Percentiles rank a stretch among this genome's conserved stretches.
These are phyloP conservation scores for Ustilago esculenta DNA, from an alignment of 1,284 basidiomycete species.

Conservation along the genomic window DNA sequence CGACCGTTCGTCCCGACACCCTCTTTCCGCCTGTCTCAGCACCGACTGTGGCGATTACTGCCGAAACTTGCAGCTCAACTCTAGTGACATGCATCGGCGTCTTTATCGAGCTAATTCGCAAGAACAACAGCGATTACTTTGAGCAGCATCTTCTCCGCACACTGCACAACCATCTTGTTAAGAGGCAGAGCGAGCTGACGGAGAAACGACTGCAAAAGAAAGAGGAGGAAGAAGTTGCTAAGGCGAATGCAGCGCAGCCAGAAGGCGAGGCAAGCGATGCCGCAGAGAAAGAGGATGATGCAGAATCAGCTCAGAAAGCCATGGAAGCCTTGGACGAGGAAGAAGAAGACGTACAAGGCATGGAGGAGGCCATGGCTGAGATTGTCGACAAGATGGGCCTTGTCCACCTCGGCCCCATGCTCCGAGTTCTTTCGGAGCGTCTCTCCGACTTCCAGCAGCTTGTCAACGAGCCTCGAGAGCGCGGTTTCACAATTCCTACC, in stretches of 20 bases:
- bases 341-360: constrained; percentile 66
- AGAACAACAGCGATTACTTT: constrained; percentile 98
- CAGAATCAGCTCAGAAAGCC: constrained; percentile 72
- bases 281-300: constrained; percentile 23
- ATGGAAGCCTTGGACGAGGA: constrained; percentile 64
- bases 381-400: constrained; percentile 91
- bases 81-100: constrained; percentile 88
- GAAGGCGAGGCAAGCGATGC: constrained; percentile 8
- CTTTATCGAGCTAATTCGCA: constrained; percentile 93
- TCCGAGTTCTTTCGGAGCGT: constrained; percentile 80
- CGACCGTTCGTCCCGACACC: constrained; percentile 54
- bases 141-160: constrained; percentile 99
- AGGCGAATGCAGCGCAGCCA: constrained; percentile 1
- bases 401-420: constrained; percentile 86
- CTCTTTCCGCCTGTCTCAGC: constrained; percentile 54
- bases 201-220: constrained; percentile 48
- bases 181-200: constrained; percentile 77
- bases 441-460: constrained; percentile 79
- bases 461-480: constrained; percentile 77
- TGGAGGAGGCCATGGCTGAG: constrained; percentile 84
- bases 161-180: constrained; percentile 86
- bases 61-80: constrained; percentile 84
- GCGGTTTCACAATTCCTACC: constrained; percentile 71
- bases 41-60: constrained; percentile 53
- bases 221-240: constrained; percentile 66